Evolutionary conservation across 2,329 filamentous ascomycete genomes (phyloP).

Genomic region (Xylariaceae sp.): DNA sequence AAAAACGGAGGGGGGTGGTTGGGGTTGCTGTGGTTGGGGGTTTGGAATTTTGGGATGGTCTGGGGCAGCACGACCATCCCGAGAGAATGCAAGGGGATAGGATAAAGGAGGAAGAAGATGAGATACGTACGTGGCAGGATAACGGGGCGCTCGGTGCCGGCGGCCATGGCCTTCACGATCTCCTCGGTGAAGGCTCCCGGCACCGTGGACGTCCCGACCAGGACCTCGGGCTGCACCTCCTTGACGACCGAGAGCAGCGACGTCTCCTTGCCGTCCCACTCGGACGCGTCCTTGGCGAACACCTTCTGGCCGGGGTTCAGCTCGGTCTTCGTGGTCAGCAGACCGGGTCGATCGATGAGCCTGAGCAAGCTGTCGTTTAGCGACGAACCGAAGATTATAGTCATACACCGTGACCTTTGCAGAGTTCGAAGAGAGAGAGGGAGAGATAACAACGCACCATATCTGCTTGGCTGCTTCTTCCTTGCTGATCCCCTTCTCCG

Average conservation of each 20-base stretch:
- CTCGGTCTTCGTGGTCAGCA: slow-evolving; percentile 56
- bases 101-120: too few relatives aligned
- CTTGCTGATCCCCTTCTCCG: slow-evolving; percentile 57
- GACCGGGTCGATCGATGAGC: slow-evolving; percentile 74
- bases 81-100: too few relatives aligned
- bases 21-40: too few relatives aligned
- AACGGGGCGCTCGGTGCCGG: slow-evolving; percentile 64
- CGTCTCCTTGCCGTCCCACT: slow-evolving; percentile 53
- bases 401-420: too few relatives aligned
- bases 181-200: slow-evolving; percentile 70
- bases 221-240: slow-evolving; percentile 67
- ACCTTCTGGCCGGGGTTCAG: slow-evolving; percentile 59
- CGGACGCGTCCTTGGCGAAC: slow-evolving; percentile 56
- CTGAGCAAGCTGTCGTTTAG: slow-evolving; percentile 31
- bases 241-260: slow-evolving; percentile 61
- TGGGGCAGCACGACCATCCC: too few relatives aligned
- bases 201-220: slow-evolving; percentile 78
- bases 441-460: slow-evolving; percentile 44
- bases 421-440: too few relatives aligned
- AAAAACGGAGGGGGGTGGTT: too few relatives aligned
- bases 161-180: slow-evolving; percentile 67
- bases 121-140: too few relatives aligned
- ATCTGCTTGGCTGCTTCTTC: slow-evolving; percentile 75
- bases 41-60: too few relatives aligned
- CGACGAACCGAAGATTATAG: too few relatives aligned